Base-by-base conservation (phyloP, 768 basidiomycete genomes). In the Leccinum variicolor region DNA sequence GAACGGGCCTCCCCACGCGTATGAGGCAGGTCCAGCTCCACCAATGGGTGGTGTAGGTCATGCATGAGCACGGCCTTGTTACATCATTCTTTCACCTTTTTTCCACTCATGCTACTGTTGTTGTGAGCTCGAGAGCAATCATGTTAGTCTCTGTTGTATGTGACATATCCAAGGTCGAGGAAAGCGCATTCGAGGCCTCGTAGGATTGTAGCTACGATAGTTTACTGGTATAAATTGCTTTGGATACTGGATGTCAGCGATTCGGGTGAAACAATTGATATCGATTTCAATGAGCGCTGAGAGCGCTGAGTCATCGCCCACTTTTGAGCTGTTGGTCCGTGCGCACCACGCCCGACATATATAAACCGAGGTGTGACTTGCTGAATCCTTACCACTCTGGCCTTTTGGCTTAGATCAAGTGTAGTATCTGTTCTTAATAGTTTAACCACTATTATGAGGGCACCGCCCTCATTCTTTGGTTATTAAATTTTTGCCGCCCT, bases 371-470 rank as follows among this genome's bases (percentile, higher is more conserved):
- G 45, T 3, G 8, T 3, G 33, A 45, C 54, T 1, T 0, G 0
- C 0, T 3, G 26, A 17, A 45, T 81, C 64, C 33, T 65, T 53
- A 62, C 63, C 62, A 67, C 59, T 63, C 62, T 70, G 81, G 81
- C 81, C 81, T 81, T 80, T 81, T 83, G 83, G 83, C 82, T 84
- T 83, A 84, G 83, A 84, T 84, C 83, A 84, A 84, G 84, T 84
- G 84, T 84, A 84, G 84, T 84, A 84, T 84, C 83, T 84, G 82
- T 84, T 84, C 81, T 84, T 82, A 77, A 78, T 77, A 84, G 80
- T 75, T 62, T 73, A 81, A 72, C 80, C 79, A 79, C 80, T 81
- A 79, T 81, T 80, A 81, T 80, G 77, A 70, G 69, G 74, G 77
- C 80, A 81, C 74, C 72, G 80, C 77, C 67, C 72, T 73, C 74